Evolutionary conservation across 2,329 filamentous ascomycete genomes (phyloP).

Genomic region (Fusarium compactum): DNA sequence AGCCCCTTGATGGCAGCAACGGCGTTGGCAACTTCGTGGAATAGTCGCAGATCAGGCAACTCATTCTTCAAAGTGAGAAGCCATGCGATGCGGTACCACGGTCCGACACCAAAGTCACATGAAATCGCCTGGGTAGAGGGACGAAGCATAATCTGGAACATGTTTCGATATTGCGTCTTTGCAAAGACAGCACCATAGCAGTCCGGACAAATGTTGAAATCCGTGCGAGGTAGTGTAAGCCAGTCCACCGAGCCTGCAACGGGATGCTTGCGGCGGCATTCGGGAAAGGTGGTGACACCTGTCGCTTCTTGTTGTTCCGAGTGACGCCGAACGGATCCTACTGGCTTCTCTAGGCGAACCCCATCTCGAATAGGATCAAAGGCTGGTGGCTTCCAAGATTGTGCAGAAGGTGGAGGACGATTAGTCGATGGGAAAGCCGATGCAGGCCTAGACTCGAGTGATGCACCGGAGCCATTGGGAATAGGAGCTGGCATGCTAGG

Average conservation of each 20-base stretch:
- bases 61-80: constrained; percentile 80
- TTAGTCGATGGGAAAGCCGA: constrained; percentile 44
- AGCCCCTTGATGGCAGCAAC: constrained; percentile 59
- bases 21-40: constrained; percentile 76
- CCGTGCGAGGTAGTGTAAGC: constrained; percentile 79
- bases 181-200: constrained; percentile 80
- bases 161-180: constrained; percentile 73
- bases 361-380: constrained; percentile 58
- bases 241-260: constrained; percentile 78
- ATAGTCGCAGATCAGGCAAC: constrained; percentile 72
- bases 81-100: constrained; percentile 89
- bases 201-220: constrained; percentile 84
- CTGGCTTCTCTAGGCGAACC: constrained; percentile 53
- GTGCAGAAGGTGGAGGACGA: constrained; percentile 39
- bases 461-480: constrained; percentile 38
- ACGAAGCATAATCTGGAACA: constrained; percentile 71
- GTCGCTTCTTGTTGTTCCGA: constrained; percentile 57
- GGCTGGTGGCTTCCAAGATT: constrained; percentile 60
- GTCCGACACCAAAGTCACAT: constrained; percentile 82
- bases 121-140: constrained; percentile 68
- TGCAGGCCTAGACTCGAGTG: constrained; percentile 39
- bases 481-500: constrained; percentile 45
- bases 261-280: constrained; percentile 75
- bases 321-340: constrained; percentile 64
- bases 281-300: constrained; percentile 64